These are phyloP conservation scores for Colletotrichum brevisporum DNA, from an alignment of 2,329 filamentous ascomycete genomes.

Conservation along the genomic window DNA sequence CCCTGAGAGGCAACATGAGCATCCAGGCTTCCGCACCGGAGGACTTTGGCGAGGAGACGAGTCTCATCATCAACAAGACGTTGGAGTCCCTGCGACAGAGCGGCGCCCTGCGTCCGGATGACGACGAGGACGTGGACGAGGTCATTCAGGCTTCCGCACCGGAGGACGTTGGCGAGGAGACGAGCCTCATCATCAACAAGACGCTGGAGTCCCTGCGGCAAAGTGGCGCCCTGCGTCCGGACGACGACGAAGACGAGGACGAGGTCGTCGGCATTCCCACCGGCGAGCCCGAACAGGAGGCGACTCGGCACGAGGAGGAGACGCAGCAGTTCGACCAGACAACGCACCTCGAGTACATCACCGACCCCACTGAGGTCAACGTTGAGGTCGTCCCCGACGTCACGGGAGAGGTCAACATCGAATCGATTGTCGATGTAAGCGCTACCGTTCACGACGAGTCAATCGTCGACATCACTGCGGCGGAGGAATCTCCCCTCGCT, in stretches of 20 bases:
- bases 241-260: conserved; percentile 15
- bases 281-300: neutral
- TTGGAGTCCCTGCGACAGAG: conserved; percentile 64
- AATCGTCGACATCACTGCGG: conserved; percentile 13
- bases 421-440: conserved; percentile 3
- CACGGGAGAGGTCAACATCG: neutral
- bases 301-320: neutral
- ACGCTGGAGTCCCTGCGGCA: conserved; percentile 66
- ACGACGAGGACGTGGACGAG: conserved; percentile 16
- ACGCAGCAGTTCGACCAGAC: neutral
- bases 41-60: conserved; percentile 70
- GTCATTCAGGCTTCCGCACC: conserved; percentile 49
- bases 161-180: conserved; percentile 68
- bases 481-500: conserved; percentile 17
- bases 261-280: conserved; percentile 34
- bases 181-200: conserved; percentile 69
- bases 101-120: conserved; percentile 41
- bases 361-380: neutral
- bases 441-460: conserved; percentile 17
- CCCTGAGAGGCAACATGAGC: conserved; percentile 60
- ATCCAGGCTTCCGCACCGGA: conserved; percentile 52
- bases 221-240: conserved; percentile 43
- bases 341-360: neutral
- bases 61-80: conserved; percentile 68
- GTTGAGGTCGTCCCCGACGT: conserved; percentile 2